phyloP scores from a whole-genome alignment of 2,329 filamentous ascomycete species.

The Calonectria honghensis region DNA sequence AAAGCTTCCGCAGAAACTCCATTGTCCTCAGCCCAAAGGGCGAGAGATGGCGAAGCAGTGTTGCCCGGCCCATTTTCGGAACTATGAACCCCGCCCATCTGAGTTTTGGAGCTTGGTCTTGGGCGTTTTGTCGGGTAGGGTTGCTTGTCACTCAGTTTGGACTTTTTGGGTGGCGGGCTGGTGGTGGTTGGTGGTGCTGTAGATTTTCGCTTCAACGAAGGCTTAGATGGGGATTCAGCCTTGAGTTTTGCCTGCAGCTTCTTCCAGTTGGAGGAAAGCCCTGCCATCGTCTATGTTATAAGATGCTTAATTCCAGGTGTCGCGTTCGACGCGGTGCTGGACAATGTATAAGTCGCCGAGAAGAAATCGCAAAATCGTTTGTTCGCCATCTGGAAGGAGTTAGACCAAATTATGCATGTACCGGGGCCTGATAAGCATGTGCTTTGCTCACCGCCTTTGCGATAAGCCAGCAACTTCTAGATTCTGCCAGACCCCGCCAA shows the following conservation, averaged over 20 bases:
- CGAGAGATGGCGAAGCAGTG: constrained; percentile 72
- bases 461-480: constrained; percentile 50
- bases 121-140: constrained; percentile 29
- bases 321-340: constrained; percentile 3
- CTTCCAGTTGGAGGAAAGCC: constrained; percentile 85
- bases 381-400: constrained; percentile 29
- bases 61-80: constrained; percentile 63
- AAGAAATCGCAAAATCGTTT: constrained; percentile 29
- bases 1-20: constrained; percentile 76
- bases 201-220: constrained; percentile 66
- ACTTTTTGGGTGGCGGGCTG: constrained; percentile 52
- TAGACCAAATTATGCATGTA: constrained; percentile 51
- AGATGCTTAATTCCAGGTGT: neutral
- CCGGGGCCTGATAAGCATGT: constrained; percentile 48
- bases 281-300: constrained; percentile 58
- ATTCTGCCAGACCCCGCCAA: constrained; percentile 57
- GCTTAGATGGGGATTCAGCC: constrained; percentile 63
- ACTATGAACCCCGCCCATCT: constrained; percentile 76
- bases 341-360: constrained; percentile 32
- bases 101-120: constrained; percentile 40
- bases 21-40: constrained; percentile 77
- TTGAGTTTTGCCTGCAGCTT: constrained; percentile 80
- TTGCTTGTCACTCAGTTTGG: constrained; percentile 54
- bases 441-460: constrained; percentile 50
- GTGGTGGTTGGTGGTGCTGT: constrained; percentile 53